Conservation (phyloP, 129 eudicot genomes). For the Artemisia argyi region DNA sequence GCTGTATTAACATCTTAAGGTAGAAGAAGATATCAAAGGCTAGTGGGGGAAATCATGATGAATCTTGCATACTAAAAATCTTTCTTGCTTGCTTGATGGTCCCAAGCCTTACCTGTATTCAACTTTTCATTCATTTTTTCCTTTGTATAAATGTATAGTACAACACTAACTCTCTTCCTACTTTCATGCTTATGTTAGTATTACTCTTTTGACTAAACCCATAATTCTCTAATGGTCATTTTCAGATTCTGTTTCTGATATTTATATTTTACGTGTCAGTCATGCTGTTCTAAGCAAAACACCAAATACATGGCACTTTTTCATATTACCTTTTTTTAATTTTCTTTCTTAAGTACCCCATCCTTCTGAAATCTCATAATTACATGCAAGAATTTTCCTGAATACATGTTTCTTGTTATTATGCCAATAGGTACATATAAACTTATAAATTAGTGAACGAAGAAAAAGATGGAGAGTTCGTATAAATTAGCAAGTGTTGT, state of each 20-base stretch:
- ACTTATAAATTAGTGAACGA: constrained; percentile 1
- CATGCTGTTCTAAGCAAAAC: constrained; percentile 19
- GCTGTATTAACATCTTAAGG: constrained; percentile 31
- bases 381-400: constrained; percentile 28
- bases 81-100: constrained; percentile 33
- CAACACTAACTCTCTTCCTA: constrained; percentile 26
- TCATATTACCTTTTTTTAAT: background rate
- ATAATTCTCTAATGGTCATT: constrained; percentile 30
- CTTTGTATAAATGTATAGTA: constrained; percentile 15
- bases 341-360: constrained; percentile 1
- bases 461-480: constrained; percentile 4
- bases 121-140: constrained; percentile 19
- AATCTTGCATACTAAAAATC: constrained; percentile 35
- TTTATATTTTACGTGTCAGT: constrained; percentile 22
- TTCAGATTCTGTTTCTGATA: constrained; percentile 19
- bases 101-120: constrained; percentile 30
- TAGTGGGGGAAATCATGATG: constrained; percentile 66
- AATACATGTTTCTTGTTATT: constrained; percentile 8
- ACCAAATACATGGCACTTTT: constrained; percentile 19
- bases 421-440: constrained; percentile 24
- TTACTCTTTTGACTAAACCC: constrained; percentile 55
- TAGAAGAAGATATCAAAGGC: constrained; percentile 30
- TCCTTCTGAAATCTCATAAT: constrained; percentile 33
- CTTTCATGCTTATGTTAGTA: constrained; percentile 34
- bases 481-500: background rate